A percentile compares a stretch with the other conserved stretches of the same genome.
Evolutionary conservation across 1,139 yeast species (phyloP).

Genomic region (Citeromyces siamensis): DNA sequence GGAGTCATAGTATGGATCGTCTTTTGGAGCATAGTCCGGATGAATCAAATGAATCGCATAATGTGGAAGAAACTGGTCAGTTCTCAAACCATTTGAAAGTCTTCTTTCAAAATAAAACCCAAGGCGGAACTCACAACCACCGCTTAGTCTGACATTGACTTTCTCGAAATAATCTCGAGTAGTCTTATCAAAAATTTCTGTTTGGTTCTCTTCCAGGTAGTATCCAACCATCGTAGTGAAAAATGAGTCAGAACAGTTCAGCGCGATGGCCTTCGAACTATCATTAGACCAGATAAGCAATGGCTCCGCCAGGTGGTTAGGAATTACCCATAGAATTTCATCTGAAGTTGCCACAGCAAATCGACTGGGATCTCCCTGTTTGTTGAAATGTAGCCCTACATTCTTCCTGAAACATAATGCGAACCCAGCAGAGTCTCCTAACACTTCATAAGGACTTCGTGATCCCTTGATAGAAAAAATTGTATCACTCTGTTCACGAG

Average conservation of each 20-base stretch:
- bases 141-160: constrained; percentile 41
- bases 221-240: constrained; percentile 40
- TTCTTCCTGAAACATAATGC: constrained; percentile 66
- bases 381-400: constrained; percentile 49
- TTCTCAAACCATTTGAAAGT: constrained; percentile 23
- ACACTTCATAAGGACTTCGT: constrained; percentile 59
- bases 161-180: constrained; percentile 26
- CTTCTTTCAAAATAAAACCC: constrained; percentile 50
- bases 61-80: constrained; percentile 54
- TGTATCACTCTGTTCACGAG: constrained; percentile 40
- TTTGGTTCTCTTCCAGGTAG: constrained; percentile 24
- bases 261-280: constrained; percentile 26
- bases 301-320: constrained; percentile 49
- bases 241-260: constrained; percentile 30
- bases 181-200: constrained; percentile 8
- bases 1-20: constrained; percentile 49
- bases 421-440: constrained; percentile 68
- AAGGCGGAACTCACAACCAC: constrained; percentile 45
- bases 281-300: constrained; percentile 50
- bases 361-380: constrained; percentile 45
- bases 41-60: constrained; percentile 50
- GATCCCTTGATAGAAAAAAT: constrained; percentile 62
- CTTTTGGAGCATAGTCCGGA: constrained; percentile 38
- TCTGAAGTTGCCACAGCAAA: constrained; percentile 55
- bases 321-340: constrained; percentile 57